Conservation (phyloP, 2,329 filamentous ascomycete genomes). For the Ophiostoma triangulosporum region DNA sequence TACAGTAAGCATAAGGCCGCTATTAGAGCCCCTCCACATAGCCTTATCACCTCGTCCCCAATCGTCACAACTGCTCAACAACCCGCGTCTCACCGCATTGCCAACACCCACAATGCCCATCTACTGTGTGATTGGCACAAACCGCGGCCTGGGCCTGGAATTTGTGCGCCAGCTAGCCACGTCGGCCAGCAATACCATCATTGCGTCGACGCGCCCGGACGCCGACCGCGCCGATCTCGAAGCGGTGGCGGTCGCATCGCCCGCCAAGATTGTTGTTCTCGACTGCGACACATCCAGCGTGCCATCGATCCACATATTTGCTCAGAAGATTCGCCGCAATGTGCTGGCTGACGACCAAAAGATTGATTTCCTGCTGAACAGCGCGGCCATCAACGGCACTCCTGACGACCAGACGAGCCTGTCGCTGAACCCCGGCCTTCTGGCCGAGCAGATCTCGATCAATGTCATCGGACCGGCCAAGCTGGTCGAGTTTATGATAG, state of each 20-base stretch:
- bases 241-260: slow-evolving; percentile 9
- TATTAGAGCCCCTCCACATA: too few relatives aligned
- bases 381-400: slow-evolving; percentile 23
- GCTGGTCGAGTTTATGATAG: slow-evolving; percentile 25
- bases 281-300: slow-evolving; percentile 21
- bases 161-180: slow-evolving; percentile 20
- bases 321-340: slow-evolving; percentile 12
- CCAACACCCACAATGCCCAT: slow-evolving; percentile 17
- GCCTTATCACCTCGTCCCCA: too few relatives aligned
- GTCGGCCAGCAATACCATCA: slow-evolving; percentile 16
- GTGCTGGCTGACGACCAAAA: slow-evolving; percentile 19
- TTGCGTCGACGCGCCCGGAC: slow-evolving; percentile 17
- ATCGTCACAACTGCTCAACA: too few relatives aligned
- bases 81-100: not conserved
- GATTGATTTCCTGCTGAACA: slow-evolving; percentile 23
- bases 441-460: slow-evolving; percentile 27
- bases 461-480: slow-evolving; percentile 36
- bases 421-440: slow-evolving; percentile 22
- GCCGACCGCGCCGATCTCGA: slow-evolving; percentile 19
- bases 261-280: slow-evolving; percentile 16
- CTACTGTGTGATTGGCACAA: slow-evolving; percentile 22
- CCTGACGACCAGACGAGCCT: slow-evolving; percentile 24
- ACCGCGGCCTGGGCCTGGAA: slow-evolving; percentile 20
- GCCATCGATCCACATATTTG: slow-evolving; percentile 20
- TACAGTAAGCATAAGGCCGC: too few relatives aligned